phyloP scores from a whole-genome alignment of 257 asterid species.

The Fraxinus excelsior region DNA sequence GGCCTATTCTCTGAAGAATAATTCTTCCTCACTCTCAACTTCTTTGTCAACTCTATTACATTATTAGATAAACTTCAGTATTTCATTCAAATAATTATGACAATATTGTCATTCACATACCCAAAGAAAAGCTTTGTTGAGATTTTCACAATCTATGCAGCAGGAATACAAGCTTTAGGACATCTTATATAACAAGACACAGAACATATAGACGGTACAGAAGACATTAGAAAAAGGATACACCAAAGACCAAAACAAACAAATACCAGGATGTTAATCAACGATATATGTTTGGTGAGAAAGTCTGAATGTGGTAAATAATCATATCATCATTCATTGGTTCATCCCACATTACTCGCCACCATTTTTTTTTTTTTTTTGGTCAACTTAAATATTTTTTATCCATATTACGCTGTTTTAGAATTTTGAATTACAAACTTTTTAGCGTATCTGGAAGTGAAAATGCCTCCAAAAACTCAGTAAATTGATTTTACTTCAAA shows the following conservation, averaged over 20 bases:
- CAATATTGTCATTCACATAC: background rate
- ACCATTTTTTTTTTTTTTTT: background rate
- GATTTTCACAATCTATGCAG: background rate
- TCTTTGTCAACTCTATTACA: background rate
- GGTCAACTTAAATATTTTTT: background rate
- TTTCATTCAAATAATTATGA: background rate
- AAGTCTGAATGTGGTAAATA: background rate
- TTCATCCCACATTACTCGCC: slow-evolving; percentile 5
- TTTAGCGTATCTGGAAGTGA: background rate
- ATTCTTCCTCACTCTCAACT: background rate
- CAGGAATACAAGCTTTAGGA: background rate
- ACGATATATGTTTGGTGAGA: background rate
- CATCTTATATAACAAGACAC: background rate
- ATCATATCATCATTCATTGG: background rate
- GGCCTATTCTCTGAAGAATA: background rate
- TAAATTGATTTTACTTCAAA: background rate
- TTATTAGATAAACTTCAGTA: background rate
- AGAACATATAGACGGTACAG: background rate
- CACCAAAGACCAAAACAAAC: background rate
- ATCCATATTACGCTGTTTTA: background rate
- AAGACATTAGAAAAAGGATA: background rate
- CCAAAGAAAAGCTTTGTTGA: background rate
- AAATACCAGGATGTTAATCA: slow-evolving; percentile 3
- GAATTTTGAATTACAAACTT: background rate
- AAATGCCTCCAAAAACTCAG: background rate